Evolutionary conservation across 1,139 yeast genomes (phyloP), one percentile per base, ranked within the genome.

Genomic region (Oligophagozyma castellii): DNA sequence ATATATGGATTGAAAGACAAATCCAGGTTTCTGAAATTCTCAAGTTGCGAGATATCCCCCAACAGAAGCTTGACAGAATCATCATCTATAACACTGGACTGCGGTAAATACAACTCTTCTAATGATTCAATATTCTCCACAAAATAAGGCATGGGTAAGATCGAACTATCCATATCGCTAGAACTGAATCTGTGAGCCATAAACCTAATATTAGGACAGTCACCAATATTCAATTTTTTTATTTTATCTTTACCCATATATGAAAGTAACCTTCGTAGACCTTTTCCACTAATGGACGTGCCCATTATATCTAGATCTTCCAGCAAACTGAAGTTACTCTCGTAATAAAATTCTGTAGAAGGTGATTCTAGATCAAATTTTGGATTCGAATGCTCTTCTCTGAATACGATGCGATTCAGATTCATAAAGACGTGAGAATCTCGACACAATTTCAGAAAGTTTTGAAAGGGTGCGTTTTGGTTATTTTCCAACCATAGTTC

Each of bases 401-500:
- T 38, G 26, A 51, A 48, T 1, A 48, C 46, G 13, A 51, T 29
- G 24, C 36, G 39, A 21, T 35, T 24, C 8, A 51, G 30, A 5
- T 27, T 27, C 3, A 30, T 24, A 20, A 42, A 43, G 5, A 47
- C 23, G 10, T 33, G 38, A 11, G 27, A 29, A 10, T 35, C 33
- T 19, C 37, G 28, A 13, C 46, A 14, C 5, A 36, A 14, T 3
- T 31, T 27, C 19, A 51, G 22, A 20, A 51, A 39, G 7, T 36
- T 34, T 5, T 24, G 23, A 5, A 51, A 27, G 8, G 29, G 33
- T 5, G 44, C 37, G 23, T 41, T 37, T 16, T 32, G 34, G 29
- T 46, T 51, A 27, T 47, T 39, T 35, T 51, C 56, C 2, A 51
- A 23, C 55, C 55, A 51, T 11, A 51, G 19, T 23, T 46, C 48